Evolutionary conservation across 2,329 filamentous ascomycete genomes (phyloP).

Genomic region (Colletotrichum tamarilloi): DNA sequence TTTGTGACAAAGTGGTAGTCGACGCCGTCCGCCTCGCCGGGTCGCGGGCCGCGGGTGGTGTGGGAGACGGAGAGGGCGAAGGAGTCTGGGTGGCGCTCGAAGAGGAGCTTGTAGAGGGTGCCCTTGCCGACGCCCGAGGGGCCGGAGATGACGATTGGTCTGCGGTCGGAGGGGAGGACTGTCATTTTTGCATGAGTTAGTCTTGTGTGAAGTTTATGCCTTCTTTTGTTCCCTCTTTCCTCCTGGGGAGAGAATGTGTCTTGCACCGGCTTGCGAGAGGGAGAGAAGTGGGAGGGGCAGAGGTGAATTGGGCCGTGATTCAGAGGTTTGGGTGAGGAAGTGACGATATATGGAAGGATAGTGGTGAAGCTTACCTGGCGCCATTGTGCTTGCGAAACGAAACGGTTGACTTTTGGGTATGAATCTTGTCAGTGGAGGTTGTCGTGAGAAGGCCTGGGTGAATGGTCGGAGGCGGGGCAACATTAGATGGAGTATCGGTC

Average conservation of each 20-base stretch:
- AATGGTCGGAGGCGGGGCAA: constrained; percentile 32
- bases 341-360: background rate
- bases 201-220: background rate
- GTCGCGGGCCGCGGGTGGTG: constrained; percentile 83
- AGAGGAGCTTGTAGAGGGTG: constrained; percentile 80
- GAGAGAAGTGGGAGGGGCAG: background rate
- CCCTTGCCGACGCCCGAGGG: constrained; percentile 86
- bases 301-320: background rate
- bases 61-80: constrained; percentile 73
- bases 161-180: constrained; percentile 55
- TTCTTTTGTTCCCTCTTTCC: background rate
- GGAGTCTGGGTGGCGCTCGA: constrained; percentile 63
- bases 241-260: background rate
- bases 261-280: background rate
- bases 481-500: constrained; percentile 2
- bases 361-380: constrained; percentile 41
- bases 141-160: constrained; percentile 82
- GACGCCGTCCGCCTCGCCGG: constrained; percentile 78
- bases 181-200: background rate
- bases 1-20: constrained; percentile 84
- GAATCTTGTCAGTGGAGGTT: constrained; percentile 9
- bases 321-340: background rate
- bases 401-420: constrained; percentile 15
- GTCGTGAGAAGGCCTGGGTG: constrained; percentile 21
- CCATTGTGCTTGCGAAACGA: constrained; percentile 42